Evolutionary conservation across 495 filamentous ascomycete species (phyloP).

Genomic region (Filosporella fistucella): DNA sequence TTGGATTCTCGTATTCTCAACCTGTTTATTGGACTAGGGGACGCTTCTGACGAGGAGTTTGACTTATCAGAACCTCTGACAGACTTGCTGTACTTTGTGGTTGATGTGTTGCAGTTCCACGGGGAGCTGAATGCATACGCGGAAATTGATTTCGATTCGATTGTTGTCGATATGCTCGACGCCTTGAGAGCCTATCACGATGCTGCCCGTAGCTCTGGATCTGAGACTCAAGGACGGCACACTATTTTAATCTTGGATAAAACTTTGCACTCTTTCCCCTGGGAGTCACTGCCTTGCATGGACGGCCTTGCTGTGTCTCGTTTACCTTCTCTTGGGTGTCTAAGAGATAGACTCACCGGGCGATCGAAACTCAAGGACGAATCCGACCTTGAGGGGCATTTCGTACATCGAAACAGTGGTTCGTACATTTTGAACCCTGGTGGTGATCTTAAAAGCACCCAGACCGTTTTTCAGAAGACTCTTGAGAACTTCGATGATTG

Average conservation of each 20-base stretch:
- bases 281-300: constrained; percentile 91
- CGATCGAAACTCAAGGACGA: constrained; percentile 33
- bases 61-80: constrained; percentile 82
- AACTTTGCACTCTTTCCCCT: constrained; percentile 81
- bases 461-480: constrained; percentile 61
- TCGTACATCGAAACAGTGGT: constrained; percentile 56
- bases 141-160: constrained; percentile 91
- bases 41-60: constrained; percentile 54
- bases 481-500: constrained; percentile 53
- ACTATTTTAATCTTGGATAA: constrained; percentile 94
- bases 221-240: constrained; percentile 45
- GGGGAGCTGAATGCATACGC: constrained; percentile 96
- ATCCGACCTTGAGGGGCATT: constrained; percentile 37
- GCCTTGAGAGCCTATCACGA: constrained; percentile 75
- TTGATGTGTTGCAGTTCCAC: constrained; percentile 95
- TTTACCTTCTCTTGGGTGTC: constrained; percentile 75
- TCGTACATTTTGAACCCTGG: constrained; percentile 86
- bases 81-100: constrained; percentile 91
- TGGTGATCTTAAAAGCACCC: constrained; percentile 75
- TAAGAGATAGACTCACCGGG: constrained; percentile 62
- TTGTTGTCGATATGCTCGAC: constrained; percentile 79
- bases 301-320: constrained; percentile 74
- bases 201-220: constrained; percentile 29
- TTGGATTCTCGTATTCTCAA: constrained; percentile 78
- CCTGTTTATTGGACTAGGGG: constrained; percentile 80